Conservation (phyloP, 495 filamentous ascomycete genomes). For the Penicillium cataractarum region DNA sequence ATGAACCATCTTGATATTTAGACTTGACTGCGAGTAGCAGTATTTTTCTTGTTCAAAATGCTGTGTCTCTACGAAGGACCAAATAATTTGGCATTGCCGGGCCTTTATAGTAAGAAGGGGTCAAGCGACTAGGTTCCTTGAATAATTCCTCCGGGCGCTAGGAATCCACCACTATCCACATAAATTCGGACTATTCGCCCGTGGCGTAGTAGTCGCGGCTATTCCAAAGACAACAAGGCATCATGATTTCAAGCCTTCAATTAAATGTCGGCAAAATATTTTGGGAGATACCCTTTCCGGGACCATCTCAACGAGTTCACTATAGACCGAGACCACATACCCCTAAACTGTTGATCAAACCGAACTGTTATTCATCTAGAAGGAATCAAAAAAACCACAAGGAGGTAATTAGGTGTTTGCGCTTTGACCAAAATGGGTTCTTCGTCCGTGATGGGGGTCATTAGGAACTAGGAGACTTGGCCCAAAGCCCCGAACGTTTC, state of each 20-base stretch:
- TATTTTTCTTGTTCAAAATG: background rate
- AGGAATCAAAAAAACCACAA: background rate
- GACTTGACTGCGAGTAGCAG: background rate
- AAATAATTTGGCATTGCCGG: background rate
- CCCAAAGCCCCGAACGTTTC: conserved; percentile 13
- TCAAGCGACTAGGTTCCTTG: background rate
- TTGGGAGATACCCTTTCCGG: background rate
- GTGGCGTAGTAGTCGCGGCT: conserved; percentile 32
- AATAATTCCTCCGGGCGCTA: conserved; percentile 11
- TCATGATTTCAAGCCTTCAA: background rate
- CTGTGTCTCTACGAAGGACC: background rate
- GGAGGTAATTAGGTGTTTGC: background rate
- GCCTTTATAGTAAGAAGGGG: conserved; percentile 2
- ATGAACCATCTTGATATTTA: conserved; percentile 29
- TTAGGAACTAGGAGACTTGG: background rate
- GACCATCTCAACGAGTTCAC: background rate
- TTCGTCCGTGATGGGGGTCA: background rate
- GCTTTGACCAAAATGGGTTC: background rate
- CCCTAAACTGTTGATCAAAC: background rate
- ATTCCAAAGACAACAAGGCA: conserved; percentile 12
- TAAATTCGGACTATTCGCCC: conserved; percentile 24
- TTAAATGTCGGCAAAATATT: background rate
- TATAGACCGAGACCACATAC: background rate
- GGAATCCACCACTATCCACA: conserved; percentile 5
- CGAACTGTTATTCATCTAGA: background rate